phyloP scores from a whole-genome alignment of 345 rosid species.

The Salix exigua region DNA sequence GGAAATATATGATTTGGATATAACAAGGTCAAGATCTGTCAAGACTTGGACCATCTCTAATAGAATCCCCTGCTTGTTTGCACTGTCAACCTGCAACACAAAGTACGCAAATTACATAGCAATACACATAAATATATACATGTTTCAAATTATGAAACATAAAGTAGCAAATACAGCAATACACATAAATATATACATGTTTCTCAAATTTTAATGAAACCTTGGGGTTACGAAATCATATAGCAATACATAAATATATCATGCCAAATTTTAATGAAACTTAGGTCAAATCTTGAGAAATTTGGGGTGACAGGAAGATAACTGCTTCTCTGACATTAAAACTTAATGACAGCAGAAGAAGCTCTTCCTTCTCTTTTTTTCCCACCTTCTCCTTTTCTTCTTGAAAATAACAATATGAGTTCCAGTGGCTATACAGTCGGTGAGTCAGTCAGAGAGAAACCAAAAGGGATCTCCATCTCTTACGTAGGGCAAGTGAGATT shows the following conservation, averaged over 20 bases:
- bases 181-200: not conserved
- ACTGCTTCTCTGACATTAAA: no score
- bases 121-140: not conserved
- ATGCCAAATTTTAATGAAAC: not conserved
- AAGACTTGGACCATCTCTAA: conserved; percentile 92
- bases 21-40: conserved; percentile 93
- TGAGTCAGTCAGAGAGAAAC: not conserved
- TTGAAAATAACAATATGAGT: not conserved
- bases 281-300: no score
- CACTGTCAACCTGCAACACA: conserved; percentile 75
- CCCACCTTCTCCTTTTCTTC: not conserved
- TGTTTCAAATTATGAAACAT: not conserved
- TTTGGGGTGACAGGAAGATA: not conserved
- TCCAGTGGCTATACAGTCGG: conserved; percentile 18
- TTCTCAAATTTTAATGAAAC: not conserved
- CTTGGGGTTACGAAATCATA: not conserved
- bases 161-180: not conserved
- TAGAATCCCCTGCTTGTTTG: conserved; percentile 82
- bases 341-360: not conserved
- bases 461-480: not conserved
- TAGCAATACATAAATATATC: not conserved
- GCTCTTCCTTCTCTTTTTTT: not conserved
- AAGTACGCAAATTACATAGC: not conserved
- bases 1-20: conserved; percentile 86
- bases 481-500: not conserved